Base-by-base conservation (phyloP, 305 asterid genomes). In the Coffea humblotiana region DNA sequence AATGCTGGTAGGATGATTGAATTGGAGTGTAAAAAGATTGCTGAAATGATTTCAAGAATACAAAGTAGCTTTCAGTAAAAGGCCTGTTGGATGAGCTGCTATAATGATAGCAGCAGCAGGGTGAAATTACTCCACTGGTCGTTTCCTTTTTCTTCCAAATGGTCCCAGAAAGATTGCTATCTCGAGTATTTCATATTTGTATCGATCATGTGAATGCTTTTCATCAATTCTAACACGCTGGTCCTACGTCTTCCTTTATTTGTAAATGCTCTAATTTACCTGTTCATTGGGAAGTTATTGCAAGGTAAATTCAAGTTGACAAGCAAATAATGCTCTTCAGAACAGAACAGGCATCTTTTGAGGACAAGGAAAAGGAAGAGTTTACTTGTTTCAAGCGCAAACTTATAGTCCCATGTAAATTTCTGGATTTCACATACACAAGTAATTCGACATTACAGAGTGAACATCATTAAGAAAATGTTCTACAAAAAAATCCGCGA, bases 81-180 rank as follows among this genome's bases (percentile, higher is more conserved):
- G 47, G 10, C 47, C 65, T 78, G 69, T 13, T n/a, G 0, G 27
- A 54, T 69, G 70, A 78, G 81, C 76, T 78, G 75, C 81, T 75
- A 78, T 70, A 61, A 71, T 78, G 64, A 69, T 78, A 14, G 52
- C 51, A 63, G 49, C 67, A 48, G 83, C 78, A 14, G 52, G 16
- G 4, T 77, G 80, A 27, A 49, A 65, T 63, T n/a, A 40, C 71
- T 37, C 23, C 69, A 27, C 21, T 32, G 68, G 67, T 18, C 74
- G 72, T 51, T 68, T 69, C 58, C 47, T 71, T 48, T 21, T 27
- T 25, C 35, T 68, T 40, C 58, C 69, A n/a, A 23, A 74, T 74
- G 79, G 76, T 80, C 79, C 49, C 60, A 40, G 4, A 5, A 74
- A 58, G 48, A 64, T 79, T 56, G 9, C 69, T 49, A 8, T 79